Conservation (phyloP, 2,329 filamentous ascomycete species). For the Microdochium bolleyi region DNA sequence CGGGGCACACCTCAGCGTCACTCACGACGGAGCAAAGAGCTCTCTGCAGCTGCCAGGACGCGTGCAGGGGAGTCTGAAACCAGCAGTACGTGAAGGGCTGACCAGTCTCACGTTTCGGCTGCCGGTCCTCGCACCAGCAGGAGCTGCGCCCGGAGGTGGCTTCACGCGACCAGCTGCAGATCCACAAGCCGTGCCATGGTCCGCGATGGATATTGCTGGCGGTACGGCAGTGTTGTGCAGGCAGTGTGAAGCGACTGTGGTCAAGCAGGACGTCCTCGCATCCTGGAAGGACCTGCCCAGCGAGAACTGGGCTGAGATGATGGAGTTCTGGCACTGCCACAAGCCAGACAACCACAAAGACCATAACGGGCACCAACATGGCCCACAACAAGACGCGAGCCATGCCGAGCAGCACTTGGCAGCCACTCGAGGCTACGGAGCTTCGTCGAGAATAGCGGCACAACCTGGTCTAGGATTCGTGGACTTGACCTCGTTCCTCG, state of each 20-base stretch:
- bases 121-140: background rate
- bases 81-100: background rate
- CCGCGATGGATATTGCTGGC: constrained; percentile 36
- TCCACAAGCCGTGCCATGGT: constrained; percentile 45
- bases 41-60: constrained; percentile 33
- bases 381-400: constrained; percentile 35
- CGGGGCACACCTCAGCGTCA: constrained; percentile 36
- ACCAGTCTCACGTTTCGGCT: background rate
- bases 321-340: constrained; percentile 99
- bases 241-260: constrained; percentile 26
- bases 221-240: constrained; percentile 33
- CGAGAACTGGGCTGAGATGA: constrained; percentile 99
- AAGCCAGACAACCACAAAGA: constrained; percentile 65
- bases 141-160: background rate
- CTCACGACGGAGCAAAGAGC: constrained; percentile 31
- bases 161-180: constrained; percentile 13
- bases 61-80: constrained; percentile 14
- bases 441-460: constrained; percentile 64
- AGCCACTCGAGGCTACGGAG: constrained; percentile 71
- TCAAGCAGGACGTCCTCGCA: constrained; percentile 29
- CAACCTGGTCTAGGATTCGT: constrained; percentile 65
- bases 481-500: constrained; percentile 69
- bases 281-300: constrained; percentile 90
- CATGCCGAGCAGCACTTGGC: constrained; percentile 38
- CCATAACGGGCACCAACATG: constrained; percentile 38